Base-by-base conservation (phyloP, 2,329 filamentous ascomycete genomes). In the Pezicula neosporulosa region DNA sequence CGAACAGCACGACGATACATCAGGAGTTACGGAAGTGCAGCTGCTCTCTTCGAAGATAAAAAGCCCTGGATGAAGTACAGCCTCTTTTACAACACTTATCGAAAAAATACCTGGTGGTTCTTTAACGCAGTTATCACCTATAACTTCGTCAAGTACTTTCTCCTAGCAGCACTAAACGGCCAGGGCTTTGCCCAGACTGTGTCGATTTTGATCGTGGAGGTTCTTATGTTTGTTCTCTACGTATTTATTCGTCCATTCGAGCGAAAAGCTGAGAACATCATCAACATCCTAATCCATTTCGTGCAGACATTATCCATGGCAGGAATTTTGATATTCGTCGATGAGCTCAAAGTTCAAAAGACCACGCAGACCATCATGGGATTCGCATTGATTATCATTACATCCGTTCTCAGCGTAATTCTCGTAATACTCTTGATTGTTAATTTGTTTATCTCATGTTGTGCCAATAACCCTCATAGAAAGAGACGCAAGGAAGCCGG, bases 1-100 rank as follows among this genome's bases (percentile, higher is more conserved):
- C 77, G 73, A 59, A 83, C 87, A 16, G 92, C 89, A 4, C 80
- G 78, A 57, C 81, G 83, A 65, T 86, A 88, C 60, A 91, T 88
- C 74, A 79, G 83, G 62, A 63, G 76, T 28, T 84, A 94, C 59
- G 91, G 91, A 49, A 86, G 90, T 63, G 69, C 80, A 1, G 75
- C 77, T 18, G 80, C 74, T 10, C 77, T 97, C 10, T 97, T 90
- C 70, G 88, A 96, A 54, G 80, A 96, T 72, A 93, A 92, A 76
- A 81, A 86, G 53, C 84, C 87, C 33, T 96, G 93, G 91, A 80
- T 89, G 68, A 94, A 92, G 75, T 97, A 97, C 78, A 92, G 88
- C 63, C 78, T 96, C 53, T 96, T 97, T 73, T 97, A 97, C 75
- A 92, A 96, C 64, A 86, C 86, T 60, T 97, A 95, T 77, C 90